phyloP scores from a whole-genome alignment of 805 yeast species.

The Ogataea pini region DNA sequence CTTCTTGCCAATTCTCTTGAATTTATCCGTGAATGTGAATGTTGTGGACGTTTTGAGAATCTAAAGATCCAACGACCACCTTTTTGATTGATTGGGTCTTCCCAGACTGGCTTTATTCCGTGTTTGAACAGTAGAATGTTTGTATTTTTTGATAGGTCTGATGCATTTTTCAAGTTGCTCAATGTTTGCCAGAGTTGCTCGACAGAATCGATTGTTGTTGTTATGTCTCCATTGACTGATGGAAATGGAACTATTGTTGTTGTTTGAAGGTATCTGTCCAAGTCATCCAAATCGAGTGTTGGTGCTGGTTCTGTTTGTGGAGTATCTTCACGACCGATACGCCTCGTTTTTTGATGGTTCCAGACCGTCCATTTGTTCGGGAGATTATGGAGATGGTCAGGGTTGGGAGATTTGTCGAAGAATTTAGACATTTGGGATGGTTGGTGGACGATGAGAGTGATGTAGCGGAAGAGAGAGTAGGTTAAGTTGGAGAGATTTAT shows the following conservation, averaged over 20 bases:
- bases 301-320: background rate
- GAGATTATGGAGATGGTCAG: conserved; percentile 10
- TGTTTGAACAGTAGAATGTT: conserved; percentile 59
- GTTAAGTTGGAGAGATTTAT: background rate
- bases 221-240: conserved; percentile 21
- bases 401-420: conserved; percentile 11
- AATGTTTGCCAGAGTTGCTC: conserved; percentile 56
- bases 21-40: background rate
- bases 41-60: conserved; percentile 33
- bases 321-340: conserved; percentile 4
- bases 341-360: conserved; percentile 20
- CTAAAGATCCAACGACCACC: conserved; percentile 68
- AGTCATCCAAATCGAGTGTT: conserved; percentile 23
- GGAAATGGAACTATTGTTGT: conserved; percentile 46
- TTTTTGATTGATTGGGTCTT: conserved; percentile 57
- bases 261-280: conserved; percentile 47
- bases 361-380: conserved; percentile 22
- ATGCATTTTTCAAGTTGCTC: conserved; percentile 40
- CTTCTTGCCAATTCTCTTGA: conserved; percentile 1
- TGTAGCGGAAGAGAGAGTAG: background rate
- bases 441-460: background rate
- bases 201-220: conserved; percentile 42
- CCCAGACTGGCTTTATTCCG: conserved; percentile 68
- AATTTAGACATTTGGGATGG: conserved; percentile 18
- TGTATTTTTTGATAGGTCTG: conserved; percentile 45